Base-by-base conservation (phyloP, 1,139 yeast species). In the Taphrina wiesneri region DNA sequence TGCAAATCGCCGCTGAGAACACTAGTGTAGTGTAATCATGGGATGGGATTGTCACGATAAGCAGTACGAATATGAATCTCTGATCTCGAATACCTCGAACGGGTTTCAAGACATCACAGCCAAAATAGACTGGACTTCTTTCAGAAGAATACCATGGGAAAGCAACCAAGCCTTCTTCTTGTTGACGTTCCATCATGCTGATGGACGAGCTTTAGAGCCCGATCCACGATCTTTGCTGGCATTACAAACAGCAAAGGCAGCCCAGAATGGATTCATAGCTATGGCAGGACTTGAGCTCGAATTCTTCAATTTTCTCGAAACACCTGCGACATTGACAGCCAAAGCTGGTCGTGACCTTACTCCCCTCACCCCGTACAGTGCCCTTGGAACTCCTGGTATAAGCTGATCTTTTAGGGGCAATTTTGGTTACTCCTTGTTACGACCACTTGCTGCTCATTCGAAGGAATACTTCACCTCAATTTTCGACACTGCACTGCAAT, bases 11-110 rank as follows among this genome's bases (percentile, higher is more conserved):
- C 21, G 26, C 45, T 19, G 21, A n/a, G n/a, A 17, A 6, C 13
- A 21, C 11, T 64, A 45, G 59, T 63, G 67, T 26, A 43, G 57
- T 19, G 79, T 77, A 32, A 71, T 76, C 30, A 77, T 76, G 63
- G 79, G 78, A 39, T 77, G 79, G 79, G 79, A 77, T 65, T 73
- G 74, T 75, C 77, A 75, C 67, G 79, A 77, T 68, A 70, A 68
- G 59, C 72, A 74, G 23, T 77, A 77, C 65, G 67, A 71, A 25
- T 67, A 67, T 21, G 76, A 74, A 19, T 70, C 74, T 32, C 54
- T 69, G 32, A 70, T 77, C n/a, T 73, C 77, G 13, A 74, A 73
- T 65, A 70, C 73, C 19, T 74, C 70, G 13, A 75, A 74, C 51
- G 79, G 79, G 17, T 77, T 74, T 68, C 66, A 74, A 17, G 79